Percentiles rank a stretch among this genome's conserved stretches.
Conservation (phyloP, 2,329 filamentous ascomycete species). For the Epichloe scottii region DNA sequence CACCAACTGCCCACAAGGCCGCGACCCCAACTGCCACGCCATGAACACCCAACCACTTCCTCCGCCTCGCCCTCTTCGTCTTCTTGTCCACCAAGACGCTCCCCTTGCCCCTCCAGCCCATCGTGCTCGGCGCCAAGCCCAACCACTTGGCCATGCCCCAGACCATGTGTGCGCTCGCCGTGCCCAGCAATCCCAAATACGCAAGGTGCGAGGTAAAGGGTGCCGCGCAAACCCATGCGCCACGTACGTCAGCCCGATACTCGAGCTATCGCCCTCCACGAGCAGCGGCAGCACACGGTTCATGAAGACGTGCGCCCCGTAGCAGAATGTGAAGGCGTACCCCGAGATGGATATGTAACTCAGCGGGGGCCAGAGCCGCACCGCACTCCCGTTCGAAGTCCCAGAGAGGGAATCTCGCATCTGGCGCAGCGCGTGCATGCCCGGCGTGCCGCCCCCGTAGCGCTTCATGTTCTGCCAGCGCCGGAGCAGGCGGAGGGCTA, state of each 20-base stretch:
- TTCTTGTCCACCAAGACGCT: slow-evolving; percentile 33
- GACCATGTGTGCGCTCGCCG: slow-evolving; percentile 64
- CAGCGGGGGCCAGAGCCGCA: slow-evolving; percentile 51
- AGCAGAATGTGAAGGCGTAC: slow-evolving; percentile 53
- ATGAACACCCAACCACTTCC: slow-evolving; percentile 62
- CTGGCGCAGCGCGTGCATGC: slow-evolving; percentile 29
- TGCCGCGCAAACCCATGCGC: slow-evolving; percentile 72
- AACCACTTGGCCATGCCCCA: slow-evolving; percentile 83
- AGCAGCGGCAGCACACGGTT: slow-evolving; percentile 65
- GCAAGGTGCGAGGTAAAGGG: slow-evolving; percentile 53
- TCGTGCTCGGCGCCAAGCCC: slow-evolving; percentile 46
- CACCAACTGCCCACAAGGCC: slow-evolving; percentile 68
- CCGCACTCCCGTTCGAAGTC: slow-evolving; percentile 19
- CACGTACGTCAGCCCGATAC: slow-evolving; percentile 73
- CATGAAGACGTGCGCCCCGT: slow-evolving; percentile 59
- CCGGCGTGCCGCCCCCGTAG: slow-evolving; percentile 59
- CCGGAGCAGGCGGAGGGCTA: slow-evolving; percentile 65
- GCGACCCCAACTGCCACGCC: slow-evolving; percentile 44
- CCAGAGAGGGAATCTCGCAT: slow-evolving; percentile 20
- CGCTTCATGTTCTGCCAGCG: slow-evolving; percentile 57
- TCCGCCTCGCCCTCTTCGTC: slow-evolving; percentile 42
- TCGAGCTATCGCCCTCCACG: slow-evolving; percentile 74
- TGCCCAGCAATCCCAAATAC: slow-evolving; percentile 54
- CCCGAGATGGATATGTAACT: slow-evolving; percentile 61
- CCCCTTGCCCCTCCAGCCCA: slow-evolving; percentile 31